Evolutionary conservation across 805 yeast species (phyloP).

Genomic region (Candida vaughaniae): DNA sequence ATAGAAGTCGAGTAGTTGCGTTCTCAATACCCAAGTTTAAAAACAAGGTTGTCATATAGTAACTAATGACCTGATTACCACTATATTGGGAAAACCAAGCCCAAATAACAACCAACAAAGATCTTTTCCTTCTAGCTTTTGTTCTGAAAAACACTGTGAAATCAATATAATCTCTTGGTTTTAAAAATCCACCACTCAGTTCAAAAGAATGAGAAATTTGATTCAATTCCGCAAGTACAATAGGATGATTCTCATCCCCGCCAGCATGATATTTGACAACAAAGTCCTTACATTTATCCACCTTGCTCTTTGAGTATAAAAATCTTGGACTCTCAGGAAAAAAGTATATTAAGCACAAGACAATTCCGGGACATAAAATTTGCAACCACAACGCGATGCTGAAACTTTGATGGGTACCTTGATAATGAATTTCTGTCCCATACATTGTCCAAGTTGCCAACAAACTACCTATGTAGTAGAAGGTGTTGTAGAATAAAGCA

Average conservation of each 20-base stretch:
- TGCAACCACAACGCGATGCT: constrained; percentile 17
- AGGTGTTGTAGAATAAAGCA: constrained; percentile 19
- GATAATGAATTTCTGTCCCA: constrained; percentile 33
- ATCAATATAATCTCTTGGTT: constrained; percentile 14
- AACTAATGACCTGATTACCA: constrained; percentile 48
- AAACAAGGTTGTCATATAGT: constrained; percentile 48
- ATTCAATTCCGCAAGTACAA: constrained; percentile 28
- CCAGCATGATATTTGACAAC: constrained; percentile 9
- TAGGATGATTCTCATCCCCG: constrained; percentile 11
- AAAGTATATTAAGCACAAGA: constrained; percentile 18
- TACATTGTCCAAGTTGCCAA: constrained; percentile 28
- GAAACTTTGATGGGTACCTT: constrained; percentile 27
- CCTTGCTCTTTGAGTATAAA: not conserved
- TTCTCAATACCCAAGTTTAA: constrained; percentile 46
- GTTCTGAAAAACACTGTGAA: constrained; percentile 7
- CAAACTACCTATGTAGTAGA: constrained; percentile 38
- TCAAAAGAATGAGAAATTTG: constrained; percentile 25
- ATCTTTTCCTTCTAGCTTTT: constrained; percentile 11
- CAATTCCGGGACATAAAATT: constrained; percentile 36
- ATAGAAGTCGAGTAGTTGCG: constrained; percentile 15
- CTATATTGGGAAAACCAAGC: constrained; percentile 42
- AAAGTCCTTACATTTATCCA: constrained; percentile 21
- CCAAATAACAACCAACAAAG: constrained; percentile 19
- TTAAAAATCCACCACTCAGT: constrained; percentile 6
- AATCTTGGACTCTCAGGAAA: constrained; percentile 4